Evolutionary conservation across 2,329 filamentous ascomycete species (phyloP), one percentile per base, ranked within the genome.

Genomic region (Apiospora marii): DNA sequence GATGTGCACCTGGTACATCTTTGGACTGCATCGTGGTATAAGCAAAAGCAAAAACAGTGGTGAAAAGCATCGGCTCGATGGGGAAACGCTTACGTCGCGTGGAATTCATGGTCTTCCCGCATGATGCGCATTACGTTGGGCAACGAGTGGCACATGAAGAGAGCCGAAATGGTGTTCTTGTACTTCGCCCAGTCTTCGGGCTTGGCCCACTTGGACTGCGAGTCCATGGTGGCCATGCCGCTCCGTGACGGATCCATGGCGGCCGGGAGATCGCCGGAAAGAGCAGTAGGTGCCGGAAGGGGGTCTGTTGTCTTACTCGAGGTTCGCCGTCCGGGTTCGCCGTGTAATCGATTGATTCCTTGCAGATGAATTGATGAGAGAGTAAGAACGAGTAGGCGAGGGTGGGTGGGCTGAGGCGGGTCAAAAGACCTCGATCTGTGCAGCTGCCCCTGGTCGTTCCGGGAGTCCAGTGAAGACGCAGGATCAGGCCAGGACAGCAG

Each of bases 1-100:
- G n/a, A 73, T 68, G 3, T 73, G 72, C 1, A 69, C 67, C 41
- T 73, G 70, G 30, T 72, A 73, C 72, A 73, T 73, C 46, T 73
- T 73, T 12, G 72, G 68, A 30, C 72, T 73, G 51, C 24, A 72
- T 61, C 8, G 43, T 48, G 41, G 46, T 16, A 37, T 49, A 19
- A 69, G 48, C 10, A 41, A 41, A 41, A 41, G 37, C 37, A 37
- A 37, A 37, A 37, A 37, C 6, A 6, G 37, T 1, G 10, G 37
- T 49, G 8, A 43, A 1, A 43, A 51, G 41, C 24, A 27, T 48
- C 41, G 24, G 14, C 48, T 27, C 6, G 53, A 10, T 34, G 14
- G 0, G 24, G 44, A 48, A n/a, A 43, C 41, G 64, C 72, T 70
- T 73, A 73, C 72, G 72, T 73, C 0, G 72, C 72, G 67, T 73